phyloP scores from a whole-genome alignment of 805 yeast genomes.

The Metschnikowia reukaufii region DNA sequence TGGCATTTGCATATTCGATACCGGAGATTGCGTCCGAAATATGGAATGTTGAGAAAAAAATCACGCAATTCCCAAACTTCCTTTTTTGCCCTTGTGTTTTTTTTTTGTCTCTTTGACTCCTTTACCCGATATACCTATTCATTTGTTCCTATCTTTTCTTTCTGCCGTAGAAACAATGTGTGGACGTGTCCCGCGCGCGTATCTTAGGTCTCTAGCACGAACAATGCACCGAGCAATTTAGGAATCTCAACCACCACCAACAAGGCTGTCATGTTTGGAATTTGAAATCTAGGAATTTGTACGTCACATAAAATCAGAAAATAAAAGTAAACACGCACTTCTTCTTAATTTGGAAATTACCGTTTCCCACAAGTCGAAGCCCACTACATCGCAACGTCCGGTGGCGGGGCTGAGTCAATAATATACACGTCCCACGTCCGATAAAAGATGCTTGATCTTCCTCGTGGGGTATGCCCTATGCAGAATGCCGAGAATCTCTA shows the following conservation, averaged over 20 bases:
- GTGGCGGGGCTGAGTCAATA: constrained; percentile 11
- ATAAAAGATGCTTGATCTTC: neutral
- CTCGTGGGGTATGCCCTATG: constrained; percentile 9
- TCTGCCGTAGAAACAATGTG: no score
- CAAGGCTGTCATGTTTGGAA: neutral
- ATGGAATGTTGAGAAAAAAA: no score
- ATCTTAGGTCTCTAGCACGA: neutral
- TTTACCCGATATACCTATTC: no score
- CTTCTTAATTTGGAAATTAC: no score
- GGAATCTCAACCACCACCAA: neutral
- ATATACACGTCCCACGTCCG: neutral
- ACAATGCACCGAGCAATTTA: neutral
- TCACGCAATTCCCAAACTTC: no score
- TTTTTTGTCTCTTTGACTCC: no score
- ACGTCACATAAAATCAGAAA: no score
- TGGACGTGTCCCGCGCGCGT: neutral
- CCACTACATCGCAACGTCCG: neutral
- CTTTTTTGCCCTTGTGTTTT: no score
- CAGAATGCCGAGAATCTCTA: constrained; percentile 10
- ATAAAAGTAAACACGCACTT: no score
- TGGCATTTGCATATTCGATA: no score
- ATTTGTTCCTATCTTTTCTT: no score
- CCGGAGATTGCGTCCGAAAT: no score
- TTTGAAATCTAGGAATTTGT: neutral
- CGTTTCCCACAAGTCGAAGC: neutral